These are phyloP conservation scores for Paracoccidioides lutzii DNA, from an alignment of 2,329 filamentous ascomycete species.

Conservation along the genomic window DNA sequence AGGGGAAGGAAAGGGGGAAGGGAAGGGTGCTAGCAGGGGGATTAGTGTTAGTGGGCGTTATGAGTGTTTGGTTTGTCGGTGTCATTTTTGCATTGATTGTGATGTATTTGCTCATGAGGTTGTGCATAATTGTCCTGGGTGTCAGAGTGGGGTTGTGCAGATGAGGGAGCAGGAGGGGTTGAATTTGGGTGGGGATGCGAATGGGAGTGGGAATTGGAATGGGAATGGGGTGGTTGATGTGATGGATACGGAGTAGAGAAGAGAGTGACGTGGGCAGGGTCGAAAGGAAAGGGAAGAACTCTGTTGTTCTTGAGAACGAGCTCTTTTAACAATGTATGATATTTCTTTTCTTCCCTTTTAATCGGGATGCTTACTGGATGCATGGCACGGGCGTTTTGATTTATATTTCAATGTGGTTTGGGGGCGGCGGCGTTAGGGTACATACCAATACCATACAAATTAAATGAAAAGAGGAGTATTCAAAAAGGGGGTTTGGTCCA, in stretches of 20 bases:
- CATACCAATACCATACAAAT: too few relatives aligned
- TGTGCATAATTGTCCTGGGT: conserved; percentile 91
- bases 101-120: conserved; percentile 92
- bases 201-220: neutral
- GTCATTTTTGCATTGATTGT: conserved; percentile 96
- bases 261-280: too few relatives aligned
- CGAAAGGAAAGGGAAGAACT: too few relatives aligned
- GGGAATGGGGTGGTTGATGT: conserved; percentile 2
- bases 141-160: conserved; percentile 39
- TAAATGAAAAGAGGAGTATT: too few relatives aligned
- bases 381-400: too few relatives aligned
- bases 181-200: conserved; percentile 3
- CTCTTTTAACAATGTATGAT: too few relatives aligned
- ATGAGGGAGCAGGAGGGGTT: neutral
- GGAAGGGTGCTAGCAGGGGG: conserved; percentile 25
- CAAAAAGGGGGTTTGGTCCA: too few relatives aligned
- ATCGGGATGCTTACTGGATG: too few relatives aligned
- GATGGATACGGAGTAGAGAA: conserved; percentile 11
- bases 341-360: too few relatives aligned
- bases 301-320: too few relatives aligned
- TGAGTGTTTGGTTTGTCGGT: conserved; percentile 70
- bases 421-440: too few relatives aligned
- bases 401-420: too few relatives aligned
- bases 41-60: conserved; percentile 81
- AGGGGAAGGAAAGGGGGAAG: conserved; percentile 29